phyloP scores from a whole-genome alignment of 768 basidiomycete species.

The Mycena galericulata region DNA sequence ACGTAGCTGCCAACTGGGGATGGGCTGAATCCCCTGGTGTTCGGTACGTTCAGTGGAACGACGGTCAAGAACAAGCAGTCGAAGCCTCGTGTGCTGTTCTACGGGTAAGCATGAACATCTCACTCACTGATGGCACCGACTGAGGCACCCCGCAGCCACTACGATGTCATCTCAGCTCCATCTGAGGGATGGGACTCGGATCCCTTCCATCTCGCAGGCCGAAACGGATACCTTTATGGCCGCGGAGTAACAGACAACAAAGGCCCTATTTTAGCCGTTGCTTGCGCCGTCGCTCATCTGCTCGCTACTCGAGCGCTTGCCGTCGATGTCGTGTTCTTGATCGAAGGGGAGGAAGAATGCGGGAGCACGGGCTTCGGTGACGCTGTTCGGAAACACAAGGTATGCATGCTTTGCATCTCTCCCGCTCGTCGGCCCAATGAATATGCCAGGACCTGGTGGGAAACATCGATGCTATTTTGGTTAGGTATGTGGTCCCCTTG shows the following conservation, averaged over 20 bases:
- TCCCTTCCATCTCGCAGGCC: slow-evolving; percentile 85
- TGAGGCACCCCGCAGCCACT: slow-evolving; percentile 68
- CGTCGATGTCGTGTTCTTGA: slow-evolving; percentile 88
- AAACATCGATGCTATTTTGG: slow-evolving; percentile 87
- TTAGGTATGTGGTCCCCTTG: slow-evolving; percentile 64
- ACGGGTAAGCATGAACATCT: slow-evolving; percentile 67
- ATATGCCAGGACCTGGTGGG: slow-evolving; percentile 80
- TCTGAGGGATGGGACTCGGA: slow-evolving; percentile 82
- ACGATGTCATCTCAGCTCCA: slow-evolving; percentile 93
- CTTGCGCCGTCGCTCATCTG: slow-evolving; percentile 89
- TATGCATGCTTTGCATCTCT: slow-evolving; percentile 37
- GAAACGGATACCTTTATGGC: slow-evolving; percentile 92
- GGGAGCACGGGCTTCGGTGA: slow-evolving; percentile 89
- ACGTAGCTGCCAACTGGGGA: slow-evolving; percentile 80
- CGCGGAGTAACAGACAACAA: slow-evolving; percentile 96
- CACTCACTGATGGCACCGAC: slow-evolving; percentile 1
- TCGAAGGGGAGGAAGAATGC: slow-evolving; percentile 98
- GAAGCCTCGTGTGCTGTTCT: slow-evolving; percentile 87
- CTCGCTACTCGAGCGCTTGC: slow-evolving; percentile 79
- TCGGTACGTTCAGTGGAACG: slow-evolving; percentile 87
- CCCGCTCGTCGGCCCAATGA: slow-evolving; percentile 16
- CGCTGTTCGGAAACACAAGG: slow-evolving; percentile 83
- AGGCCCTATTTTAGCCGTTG: slow-evolving; percentile 92
- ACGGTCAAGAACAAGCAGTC: slow-evolving; percentile 57
- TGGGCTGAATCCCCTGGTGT: slow-evolving; percentile 86